Percentiles rank a stretch among this genome's conserved stretches.
phyloP scores from a whole-genome alignment of 176 grass and related monocot genomes.

The Miscanthus lutarioriparius region DNA sequence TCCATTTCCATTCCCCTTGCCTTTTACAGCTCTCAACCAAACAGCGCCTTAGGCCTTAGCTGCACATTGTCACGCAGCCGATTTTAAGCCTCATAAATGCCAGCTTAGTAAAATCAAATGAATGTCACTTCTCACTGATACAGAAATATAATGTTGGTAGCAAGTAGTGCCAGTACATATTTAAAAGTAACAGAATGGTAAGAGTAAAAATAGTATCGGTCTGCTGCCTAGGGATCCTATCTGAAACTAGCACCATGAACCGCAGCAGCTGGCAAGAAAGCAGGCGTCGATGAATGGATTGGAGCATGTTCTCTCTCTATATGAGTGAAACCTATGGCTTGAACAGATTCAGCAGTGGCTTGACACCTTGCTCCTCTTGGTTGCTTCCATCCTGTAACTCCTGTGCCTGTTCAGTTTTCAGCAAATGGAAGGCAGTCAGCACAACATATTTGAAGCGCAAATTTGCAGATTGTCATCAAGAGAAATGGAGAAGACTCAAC shows the following conservation, averaged over 20 bases:
- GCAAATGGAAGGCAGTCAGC: background rate
- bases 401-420: background rate
- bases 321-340: background rate
- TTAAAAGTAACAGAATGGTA: background rate
- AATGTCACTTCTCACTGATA: background rate
- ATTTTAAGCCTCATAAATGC: background rate
- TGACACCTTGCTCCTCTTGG: background rate
- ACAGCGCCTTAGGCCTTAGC: too few species aligned
- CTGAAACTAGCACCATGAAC: background rate
- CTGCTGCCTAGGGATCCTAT: background rate
- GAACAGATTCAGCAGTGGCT: background rate
- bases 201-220: background rate
- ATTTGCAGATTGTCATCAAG: background rate
- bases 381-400: constrained; percentile 1
- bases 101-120: background rate
- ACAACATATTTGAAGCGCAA: background rate
- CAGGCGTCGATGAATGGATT: background rate
- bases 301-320: background rate
- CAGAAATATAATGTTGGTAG: background rate
- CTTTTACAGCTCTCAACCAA: background rate
- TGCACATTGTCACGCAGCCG: background rate
- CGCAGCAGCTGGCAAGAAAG: background rate
- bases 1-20: background rate
- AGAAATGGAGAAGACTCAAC: background rate
- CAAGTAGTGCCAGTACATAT: background rate